Percentiles rank a stretch among this genome's conserved stretches.
These are phyloP conservation scores for Talaromyces sp. DNA, from an alignment of 2,329 filamentous ascomycete species.

Conservation along the genomic window DNA sequence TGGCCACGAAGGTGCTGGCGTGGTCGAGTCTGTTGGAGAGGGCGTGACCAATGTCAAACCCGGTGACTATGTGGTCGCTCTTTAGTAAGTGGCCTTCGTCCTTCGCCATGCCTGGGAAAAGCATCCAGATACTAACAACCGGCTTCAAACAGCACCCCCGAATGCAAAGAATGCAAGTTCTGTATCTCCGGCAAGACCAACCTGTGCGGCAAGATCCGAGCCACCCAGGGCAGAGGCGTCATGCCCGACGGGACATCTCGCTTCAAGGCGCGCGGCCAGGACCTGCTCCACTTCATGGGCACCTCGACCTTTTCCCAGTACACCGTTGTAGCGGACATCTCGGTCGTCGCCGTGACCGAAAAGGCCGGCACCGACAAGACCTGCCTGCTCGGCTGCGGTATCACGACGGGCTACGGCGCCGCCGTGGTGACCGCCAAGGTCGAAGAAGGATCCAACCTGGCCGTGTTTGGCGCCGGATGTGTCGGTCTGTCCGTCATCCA, in stretches of 20 bases:
- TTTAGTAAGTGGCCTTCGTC: conserved; percentile 59
- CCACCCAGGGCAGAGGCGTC: conserved; percentile 89
- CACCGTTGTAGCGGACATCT: conserved; percentile 97
- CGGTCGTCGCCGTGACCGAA: conserved; percentile 85
- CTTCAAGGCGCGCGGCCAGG: conserved; percentile 92
- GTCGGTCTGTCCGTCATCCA: conserved; percentile 94
- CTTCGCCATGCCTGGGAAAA: background rate
- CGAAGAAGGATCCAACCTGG: conserved; percentile 83
- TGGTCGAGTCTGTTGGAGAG: conserved; percentile 90
- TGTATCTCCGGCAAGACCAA: conserved; percentile 99
- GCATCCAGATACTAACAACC: background rate
- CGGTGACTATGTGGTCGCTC: conserved; percentile 84
- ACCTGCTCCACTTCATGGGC: conserved; percentile 98
- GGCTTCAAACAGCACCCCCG: conserved; percentile 67
- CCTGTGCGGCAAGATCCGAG: conserved; percentile 97
- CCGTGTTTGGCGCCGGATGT: conserved; percentile 92
- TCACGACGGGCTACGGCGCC: conserved; percentile 96
- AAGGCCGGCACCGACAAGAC: conserved; percentile 94
- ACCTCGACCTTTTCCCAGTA: conserved; percentile 98
- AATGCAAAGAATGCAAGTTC: conserved; percentile 98
- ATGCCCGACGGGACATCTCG: conserved; percentile 97
- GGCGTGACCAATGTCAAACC: conserved; percentile 91
- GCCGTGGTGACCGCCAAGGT: conserved; percentile 89
- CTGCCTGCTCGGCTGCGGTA: conserved; percentile 93
- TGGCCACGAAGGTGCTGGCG: conserved; percentile 85